Evolutionary conservation across 139 green algal genomes (phyloP).

Genomic region (Picochlorum sp.): DNA sequence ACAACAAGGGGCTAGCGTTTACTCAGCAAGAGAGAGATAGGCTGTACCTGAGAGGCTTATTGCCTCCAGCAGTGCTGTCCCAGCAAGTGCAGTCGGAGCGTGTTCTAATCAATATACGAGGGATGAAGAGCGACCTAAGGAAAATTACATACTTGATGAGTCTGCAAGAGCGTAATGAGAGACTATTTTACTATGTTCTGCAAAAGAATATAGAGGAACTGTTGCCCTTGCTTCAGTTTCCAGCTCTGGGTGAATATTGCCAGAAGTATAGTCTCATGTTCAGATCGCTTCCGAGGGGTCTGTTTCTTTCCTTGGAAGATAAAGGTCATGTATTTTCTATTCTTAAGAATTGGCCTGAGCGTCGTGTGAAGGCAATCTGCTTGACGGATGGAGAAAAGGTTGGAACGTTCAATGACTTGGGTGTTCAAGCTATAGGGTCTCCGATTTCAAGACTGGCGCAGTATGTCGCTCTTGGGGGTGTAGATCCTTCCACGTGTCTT

Average conservation of each 20-base stretch:
- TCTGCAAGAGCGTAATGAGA: constrained; percentile 74
- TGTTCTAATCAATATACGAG: constrained; percentile 66
- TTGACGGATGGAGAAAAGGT: constrained; percentile 73
- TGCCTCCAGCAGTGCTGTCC: constrained; percentile 65
- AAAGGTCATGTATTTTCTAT: constrained; percentile 49
- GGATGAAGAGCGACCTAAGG: constrained; percentile 51
- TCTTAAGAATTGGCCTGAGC: constrained; percentile 87
- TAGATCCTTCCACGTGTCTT: constrained; percentile 64
- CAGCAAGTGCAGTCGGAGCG: constrained; percentile 74
- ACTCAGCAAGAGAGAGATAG: constrained; percentile 63
- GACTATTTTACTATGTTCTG: constrained; percentile 79
- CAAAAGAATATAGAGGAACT: constrained; percentile 76
- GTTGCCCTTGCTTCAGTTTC: constrained; percentile 58
- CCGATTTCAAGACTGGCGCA: constrained; percentile 51
- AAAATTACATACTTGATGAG: constrained; percentile 66
- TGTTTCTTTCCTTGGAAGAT: constrained; percentile 79
- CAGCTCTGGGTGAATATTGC: constrained; percentile 59
- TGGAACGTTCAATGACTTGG: constrained; percentile 58
- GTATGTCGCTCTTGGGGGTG: constrained; percentile 67
- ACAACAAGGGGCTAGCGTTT: constrained; percentile 86
- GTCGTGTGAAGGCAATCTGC: constrained; percentile 67
- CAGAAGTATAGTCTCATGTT: constrained; percentile 53
- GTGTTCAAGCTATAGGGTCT: constrained; percentile 58
- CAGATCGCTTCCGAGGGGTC: constrained; percentile 49
- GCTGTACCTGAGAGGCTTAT: constrained; percentile 74